phyloP scores from a whole-genome alignment of 2,329 filamentous ascomycete genomes.

The Chlorencoelia australis region DNA sequence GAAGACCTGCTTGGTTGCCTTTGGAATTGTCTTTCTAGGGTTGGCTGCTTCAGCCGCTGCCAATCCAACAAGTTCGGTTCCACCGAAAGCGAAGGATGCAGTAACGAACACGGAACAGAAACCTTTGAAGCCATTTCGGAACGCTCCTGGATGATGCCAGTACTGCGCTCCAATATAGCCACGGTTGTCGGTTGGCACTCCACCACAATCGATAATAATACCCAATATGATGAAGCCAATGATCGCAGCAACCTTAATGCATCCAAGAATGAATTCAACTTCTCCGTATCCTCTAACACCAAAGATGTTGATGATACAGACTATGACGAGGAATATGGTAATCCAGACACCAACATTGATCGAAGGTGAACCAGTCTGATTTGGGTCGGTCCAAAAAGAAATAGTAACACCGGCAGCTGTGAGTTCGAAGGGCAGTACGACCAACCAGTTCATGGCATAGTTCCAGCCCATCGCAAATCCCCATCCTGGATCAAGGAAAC shows the following conservation, averaged over 20 bases:
- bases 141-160: constrained; percentile 75
- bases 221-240: constrained; percentile 79
- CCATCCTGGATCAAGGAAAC: constrained; percentile 92
- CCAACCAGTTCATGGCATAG: constrained; percentile 80
- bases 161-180: constrained; percentile 51
- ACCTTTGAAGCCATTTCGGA: constrained; percentile 62
- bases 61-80: constrained; percentile 66
- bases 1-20: constrained; percentile 86
- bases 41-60: constrained; percentile 70
- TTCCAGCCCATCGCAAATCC: constrained; percentile 94
- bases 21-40: constrained; percentile 70
- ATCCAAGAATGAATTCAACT: constrained; percentile 81
- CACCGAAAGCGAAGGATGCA: constrained; percentile 62
- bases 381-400: constrained; percentile 59
- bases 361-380: constrained; percentile 33
- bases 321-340: constrained; percentile 68
- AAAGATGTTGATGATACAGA: constrained; percentile 76
- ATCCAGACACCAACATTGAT: constrained; percentile 62
- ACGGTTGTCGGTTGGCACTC: constrained; percentile 44
- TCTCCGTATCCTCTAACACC: constrained; percentile 84
- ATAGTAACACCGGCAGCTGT: constrained; percentile 79
- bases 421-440: constrained; percentile 75
- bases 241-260: constrained; percentile 76
- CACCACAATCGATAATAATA: constrained; percentile 66
- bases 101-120: constrained; percentile 65